Conservation (phyloP, 805 yeast genomes). For the Yamadazyma olivae region DNA sequence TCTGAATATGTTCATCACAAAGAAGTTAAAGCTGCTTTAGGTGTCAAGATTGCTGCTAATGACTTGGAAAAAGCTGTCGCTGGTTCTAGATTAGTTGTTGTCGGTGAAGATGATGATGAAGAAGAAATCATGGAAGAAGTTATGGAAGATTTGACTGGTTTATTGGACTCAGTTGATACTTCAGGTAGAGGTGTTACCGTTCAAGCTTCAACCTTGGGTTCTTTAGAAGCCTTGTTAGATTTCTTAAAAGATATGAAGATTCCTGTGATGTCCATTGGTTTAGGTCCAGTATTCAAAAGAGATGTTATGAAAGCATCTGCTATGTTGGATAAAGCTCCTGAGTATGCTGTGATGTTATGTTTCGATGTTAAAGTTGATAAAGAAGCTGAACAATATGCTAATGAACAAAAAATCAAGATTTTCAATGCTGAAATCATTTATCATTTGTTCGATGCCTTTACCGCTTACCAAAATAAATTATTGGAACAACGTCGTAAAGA, state of each 20-base stretch:
- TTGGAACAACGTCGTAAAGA: constrained; percentile 89
- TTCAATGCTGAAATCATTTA: constrained; percentile 96
- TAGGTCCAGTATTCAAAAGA: constrained; percentile 97
- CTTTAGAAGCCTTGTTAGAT: constrained; percentile 93
- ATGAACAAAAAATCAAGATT: constrained; percentile 84
- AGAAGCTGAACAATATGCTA: constrained; percentile 98
- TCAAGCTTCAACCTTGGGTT: constrained; percentile 97
- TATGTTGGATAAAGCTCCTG: constrained; percentile 95
- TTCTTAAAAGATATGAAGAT: constrained; percentile 98
- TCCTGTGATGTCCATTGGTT: constrained; percentile 97
- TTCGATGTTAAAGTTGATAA: constrained; percentile 96
- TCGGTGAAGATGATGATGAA: constrained; percentile 96
- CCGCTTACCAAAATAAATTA: constrained; percentile 84
- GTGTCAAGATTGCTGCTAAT: constrained; percentile 97
- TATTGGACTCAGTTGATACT: constrained; percentile 91
- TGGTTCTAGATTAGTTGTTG: constrained; percentile 93
- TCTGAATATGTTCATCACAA: constrained; percentile 96
- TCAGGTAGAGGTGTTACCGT: constrained; percentile 97
- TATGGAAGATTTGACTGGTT: constrained; percentile 96
- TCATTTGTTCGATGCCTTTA: constrained; percentile 92
- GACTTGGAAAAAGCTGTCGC: constrained; percentile 99
- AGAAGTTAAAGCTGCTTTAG: constrained; percentile 97
- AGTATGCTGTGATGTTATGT: constrained; percentile 95
- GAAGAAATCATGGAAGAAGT: constrained; percentile 97
- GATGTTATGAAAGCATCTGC: constrained; percentile 97